Evolutionary conservation across 306 rosid species (phyloP), one percentile per base, ranked within the genome.

Genomic region (Astragalus glycyphyllos): DNA sequence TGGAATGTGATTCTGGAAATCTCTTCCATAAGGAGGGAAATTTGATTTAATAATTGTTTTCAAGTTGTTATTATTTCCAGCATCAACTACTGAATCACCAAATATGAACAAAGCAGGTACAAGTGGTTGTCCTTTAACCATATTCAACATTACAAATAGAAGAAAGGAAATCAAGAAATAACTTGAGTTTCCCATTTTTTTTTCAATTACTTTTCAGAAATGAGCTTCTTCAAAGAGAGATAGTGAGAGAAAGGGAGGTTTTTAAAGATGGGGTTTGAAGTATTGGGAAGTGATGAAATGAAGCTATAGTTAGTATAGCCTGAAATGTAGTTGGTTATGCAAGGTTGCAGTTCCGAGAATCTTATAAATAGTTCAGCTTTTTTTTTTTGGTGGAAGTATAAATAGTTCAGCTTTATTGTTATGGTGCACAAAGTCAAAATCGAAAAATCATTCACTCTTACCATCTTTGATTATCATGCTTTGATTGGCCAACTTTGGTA

Each of bases 21-120:
- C 96, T 79, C 97, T 86, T 59, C 97, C 97, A 74, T 89, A 92
- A 47, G 97, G 97, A 74, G 69, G 85, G 40, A 89, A 92, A 68
- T 92, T 76, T 12, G 97, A 72, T 78, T 87, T 87, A 6, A 89
- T 13, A 26, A 89, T 1, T 51, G 97, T 87, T 31, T 34, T 0
- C 17, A 89, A 54, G 11, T 85, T 0, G 60, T 89, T 89, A 8
- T 92, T 92, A 46, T 89, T 92, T 0, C 97, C 97, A 11, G 51
- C 94, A 81, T 92, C 97, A 46, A 83, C 81, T 0, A 85, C 87
- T 1, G 96, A 92, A 69, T 92, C 96, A 37, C 97, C 97, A 74
- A 89, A 92, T 68, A 90, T 82, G 85, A 92, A 81, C 72, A 92
- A 29, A 35, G 90, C 96, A 7, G 94, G 96, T 47, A 92, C 91